Evolutionary conservation across 1,284 basidiomycete species (phyloP).

Genomic region (Trametes versicolor): DNA sequence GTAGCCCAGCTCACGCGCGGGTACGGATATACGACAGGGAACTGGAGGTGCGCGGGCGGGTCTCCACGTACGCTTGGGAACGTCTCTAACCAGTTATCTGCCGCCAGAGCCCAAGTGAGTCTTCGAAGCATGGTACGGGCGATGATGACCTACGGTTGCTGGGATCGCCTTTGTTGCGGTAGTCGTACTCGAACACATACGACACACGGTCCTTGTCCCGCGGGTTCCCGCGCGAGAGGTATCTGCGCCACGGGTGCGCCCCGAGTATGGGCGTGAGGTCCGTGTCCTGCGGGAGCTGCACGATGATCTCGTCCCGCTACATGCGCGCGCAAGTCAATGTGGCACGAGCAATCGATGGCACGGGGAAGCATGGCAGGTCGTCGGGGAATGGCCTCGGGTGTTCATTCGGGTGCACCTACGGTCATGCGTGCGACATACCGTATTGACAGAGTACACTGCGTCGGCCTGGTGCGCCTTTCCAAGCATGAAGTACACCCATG

Average conservation of each 20-base stretch:
- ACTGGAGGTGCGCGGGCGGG: constrained; percentile 30
- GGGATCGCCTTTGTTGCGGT: constrained; percentile 42
- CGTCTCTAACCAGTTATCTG: constrained; percentile 40
- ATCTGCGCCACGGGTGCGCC: constrained; percentile 40
- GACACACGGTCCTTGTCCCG: constrained; percentile 34
- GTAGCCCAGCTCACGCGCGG: constrained; percentile 38
- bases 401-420: constrained; percentile 8
- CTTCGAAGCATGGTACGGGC: too few relatives aligned
- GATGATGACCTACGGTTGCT: constrained; percentile 37
- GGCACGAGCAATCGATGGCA: background rate
- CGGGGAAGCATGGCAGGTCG: background rate
- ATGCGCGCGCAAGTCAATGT: background rate
- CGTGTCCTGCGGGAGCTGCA: constrained; percentile 36
- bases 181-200: constrained; percentile 45
- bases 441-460: constrained; percentile 38
- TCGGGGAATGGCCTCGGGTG: background rate
- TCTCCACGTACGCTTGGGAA: constrained; percentile 30
- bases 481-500: constrained; percentile 43
- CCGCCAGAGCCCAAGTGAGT: background rate
- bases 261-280: constrained; percentile 42
- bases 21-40: constrained; percentile 41
- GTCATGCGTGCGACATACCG: constrained; percentile 35
- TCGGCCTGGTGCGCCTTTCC: constrained; percentile 33
- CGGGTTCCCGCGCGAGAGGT: constrained; percentile 24
- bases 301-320: constrained; percentile 42